phyloP scores from a whole-genome alignment of 2,329 filamentous ascomycete genomes.

The Ceratocystis destructans region DNA sequence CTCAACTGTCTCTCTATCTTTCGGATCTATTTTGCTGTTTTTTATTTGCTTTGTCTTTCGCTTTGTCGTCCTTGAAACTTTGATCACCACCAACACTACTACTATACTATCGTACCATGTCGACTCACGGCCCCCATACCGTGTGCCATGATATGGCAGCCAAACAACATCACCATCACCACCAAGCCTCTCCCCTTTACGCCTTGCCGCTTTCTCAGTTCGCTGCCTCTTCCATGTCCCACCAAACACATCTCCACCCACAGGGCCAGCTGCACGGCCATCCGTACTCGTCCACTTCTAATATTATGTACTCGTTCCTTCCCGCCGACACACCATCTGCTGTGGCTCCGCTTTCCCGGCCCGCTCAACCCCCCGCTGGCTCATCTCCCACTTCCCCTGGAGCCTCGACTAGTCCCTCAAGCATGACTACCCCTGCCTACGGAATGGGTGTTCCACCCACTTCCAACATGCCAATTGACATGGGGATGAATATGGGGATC shows the following conservation, averaged over 20 bases:
- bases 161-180: conserved; percentile 7
- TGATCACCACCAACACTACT: background rate
- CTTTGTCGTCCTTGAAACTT: background rate
- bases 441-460: background rate
- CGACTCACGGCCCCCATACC: conserved; percentile 8
- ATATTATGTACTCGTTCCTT: conserved; percentile 17
- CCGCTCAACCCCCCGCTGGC: background rate
- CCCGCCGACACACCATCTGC: background rate
- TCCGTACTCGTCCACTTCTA: conserved; percentile 5
- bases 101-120: background rate
- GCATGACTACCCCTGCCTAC: background rate
- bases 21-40: background rate
- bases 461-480: conserved; percentile 6
- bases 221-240: background rate
- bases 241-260: background rate
- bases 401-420: background rate
- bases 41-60: background rate
- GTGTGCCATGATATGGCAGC: conserved; percentile 13
- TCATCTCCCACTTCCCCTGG: background rate
- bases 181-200: conserved; percentile 3
- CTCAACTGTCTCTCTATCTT: background rate
- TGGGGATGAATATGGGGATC: conserved; percentile 9
- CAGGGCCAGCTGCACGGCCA: conserved; percentile 5
- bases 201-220: background rate
- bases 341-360: background rate